Evolutionary conservation across 2,329 filamentous ascomycete genomes (phyloP).

Genomic region (Ascochyta clinopodiicola): DNA sequence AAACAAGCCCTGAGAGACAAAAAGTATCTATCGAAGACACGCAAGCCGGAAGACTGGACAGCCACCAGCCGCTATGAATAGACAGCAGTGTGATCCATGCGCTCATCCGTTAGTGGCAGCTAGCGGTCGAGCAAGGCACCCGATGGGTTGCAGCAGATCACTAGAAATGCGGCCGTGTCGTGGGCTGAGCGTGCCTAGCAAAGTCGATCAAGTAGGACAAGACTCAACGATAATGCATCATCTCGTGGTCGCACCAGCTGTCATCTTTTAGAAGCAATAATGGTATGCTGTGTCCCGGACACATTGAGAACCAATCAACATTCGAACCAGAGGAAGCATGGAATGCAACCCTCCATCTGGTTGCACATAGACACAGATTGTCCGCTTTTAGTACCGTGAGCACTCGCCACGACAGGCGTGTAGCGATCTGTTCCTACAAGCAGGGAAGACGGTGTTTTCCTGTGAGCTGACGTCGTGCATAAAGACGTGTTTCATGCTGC

Average conservation of each 20-base stretch:
- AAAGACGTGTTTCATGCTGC: constrained; percentile 7
- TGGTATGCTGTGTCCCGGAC: background rate
- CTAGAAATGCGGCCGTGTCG: constrained; percentile 31
- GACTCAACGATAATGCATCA: constrained; percentile 1
- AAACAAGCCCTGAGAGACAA: constrained; percentile 10
- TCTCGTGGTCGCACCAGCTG: constrained; percentile 5
- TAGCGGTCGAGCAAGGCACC: constrained; percentile 22
- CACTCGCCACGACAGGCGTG: constrained; percentile 4
- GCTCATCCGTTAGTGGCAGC: constrained; percentile 24
- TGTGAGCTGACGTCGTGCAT: background rate
- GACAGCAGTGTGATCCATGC: constrained; percentile 32
- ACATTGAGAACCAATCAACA: constrained; percentile 7
- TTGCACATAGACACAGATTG: constrained; percentile 4
- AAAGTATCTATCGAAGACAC: constrained; percentile 8
- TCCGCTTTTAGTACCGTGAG: constrained; percentile 3
- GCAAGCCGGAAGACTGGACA: constrained; percentile 5
- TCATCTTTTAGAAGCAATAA: constrained; percentile 4
- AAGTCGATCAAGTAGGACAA: constrained; percentile 1
- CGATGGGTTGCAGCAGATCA: constrained; percentile 21
- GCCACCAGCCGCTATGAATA: constrained; percentile 32
- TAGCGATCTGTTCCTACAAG: background rate
- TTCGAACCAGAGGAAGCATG: background rate
- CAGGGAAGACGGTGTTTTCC: background rate
- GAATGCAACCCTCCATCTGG: constrained; percentile 11
- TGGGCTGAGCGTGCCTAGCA: constrained; percentile 19